Conservation (phyloP, 768 basidiomycete species). For the Coprinellus micaceus region DNA sequence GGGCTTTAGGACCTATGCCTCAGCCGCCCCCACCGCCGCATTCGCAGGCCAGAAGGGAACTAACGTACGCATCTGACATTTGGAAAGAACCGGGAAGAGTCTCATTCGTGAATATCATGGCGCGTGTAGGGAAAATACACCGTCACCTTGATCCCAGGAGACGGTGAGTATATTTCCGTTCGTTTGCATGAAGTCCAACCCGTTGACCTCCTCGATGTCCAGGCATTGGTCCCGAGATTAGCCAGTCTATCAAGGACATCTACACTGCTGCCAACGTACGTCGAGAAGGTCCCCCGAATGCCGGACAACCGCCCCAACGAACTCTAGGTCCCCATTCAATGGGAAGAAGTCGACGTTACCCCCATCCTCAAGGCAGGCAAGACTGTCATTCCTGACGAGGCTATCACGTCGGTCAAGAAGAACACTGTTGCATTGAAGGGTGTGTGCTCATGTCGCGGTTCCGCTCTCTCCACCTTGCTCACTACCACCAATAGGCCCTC, state of each 20-base stretch:
- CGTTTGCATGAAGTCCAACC: not conserved
- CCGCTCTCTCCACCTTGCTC: not conserved
- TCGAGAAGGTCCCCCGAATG: not conserved
- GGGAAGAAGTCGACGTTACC: conserved; percentile 98
- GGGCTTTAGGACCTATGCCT: conserved; percentile 55
- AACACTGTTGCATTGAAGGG: conserved; percentile 99
- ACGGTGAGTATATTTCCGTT: conserved; percentile 54
- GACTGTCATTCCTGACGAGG: conserved; percentile 91
- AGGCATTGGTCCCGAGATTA: conserved; percentile 99
- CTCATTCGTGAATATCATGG: not conserved
- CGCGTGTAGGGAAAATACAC: conserved; percentile 83
- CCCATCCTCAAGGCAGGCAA: conserved; percentile 93
- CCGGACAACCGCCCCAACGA: conserved; percentile 5
- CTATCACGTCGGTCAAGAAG: conserved; percentile 88
- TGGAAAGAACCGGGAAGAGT: no score
- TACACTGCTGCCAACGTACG: conserved; percentile 82
- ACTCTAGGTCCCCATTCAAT: conserved; percentile 90
- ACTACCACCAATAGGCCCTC: conserved; percentile 55
- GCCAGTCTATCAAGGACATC: conserved; percentile 91
- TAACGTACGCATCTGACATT: conserved; percentile 56
- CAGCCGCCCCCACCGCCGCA: conserved; percentile 79
- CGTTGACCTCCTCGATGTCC: not conserved
- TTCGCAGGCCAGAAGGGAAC: conserved; percentile 88
- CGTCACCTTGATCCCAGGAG: conserved; percentile 94
- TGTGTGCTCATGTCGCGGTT: conserved; percentile 21